Evolutionary conservation across 148 eudicot species (phyloP), one percentile per base, ranked within the genome.

Genomic region (Fagopyrum homotropicum): DNA sequence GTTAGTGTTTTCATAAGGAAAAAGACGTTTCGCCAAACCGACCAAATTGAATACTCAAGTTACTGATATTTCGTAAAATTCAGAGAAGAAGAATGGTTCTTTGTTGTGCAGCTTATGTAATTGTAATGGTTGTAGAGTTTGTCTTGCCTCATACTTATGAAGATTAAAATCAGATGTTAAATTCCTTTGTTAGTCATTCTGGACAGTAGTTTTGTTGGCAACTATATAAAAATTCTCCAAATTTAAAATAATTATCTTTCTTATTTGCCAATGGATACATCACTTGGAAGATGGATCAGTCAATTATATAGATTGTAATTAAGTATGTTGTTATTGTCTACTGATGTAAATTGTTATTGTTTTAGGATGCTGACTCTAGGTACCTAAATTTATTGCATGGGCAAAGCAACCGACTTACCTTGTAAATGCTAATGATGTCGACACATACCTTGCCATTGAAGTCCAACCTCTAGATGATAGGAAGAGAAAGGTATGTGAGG

Each of bases 271-370:
- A 97, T 93, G 98, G 98, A 88, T 93, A 57, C 95, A 97, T 35
- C 93, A 91, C 85, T 64, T 91, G 86, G 95, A 93, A 83, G 98
- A 93, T 88, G 98, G 98, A 77, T 93, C 98, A 75, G 85, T 93
- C 66, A 84, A 88, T 72, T 91, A 91, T 75, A 90, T 93, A 71
- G 98, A 93, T 16, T 96, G 98, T 93, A 89, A 77, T 69, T 1
- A 51, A 30, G 22, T 44, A 73, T 52, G 7, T 45, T 64, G 45
- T 55, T 45, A 1, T 11, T 66, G 44, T 29, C 46, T 40, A 35
- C 46, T 40, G 19, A 66, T 7, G 4, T 66, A 12, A 66, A 6
- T 66, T 46, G 43, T 35, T 64, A 4, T 40, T 66, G 17, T 66
- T 0, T 15, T 51, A 11, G 43, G 54, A 46, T 45, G 54, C 72